Evolutionary conservation across 2,329 filamentous ascomycete species (phyloP).

Genomic region (Exserohilum rostratum): DNA sequence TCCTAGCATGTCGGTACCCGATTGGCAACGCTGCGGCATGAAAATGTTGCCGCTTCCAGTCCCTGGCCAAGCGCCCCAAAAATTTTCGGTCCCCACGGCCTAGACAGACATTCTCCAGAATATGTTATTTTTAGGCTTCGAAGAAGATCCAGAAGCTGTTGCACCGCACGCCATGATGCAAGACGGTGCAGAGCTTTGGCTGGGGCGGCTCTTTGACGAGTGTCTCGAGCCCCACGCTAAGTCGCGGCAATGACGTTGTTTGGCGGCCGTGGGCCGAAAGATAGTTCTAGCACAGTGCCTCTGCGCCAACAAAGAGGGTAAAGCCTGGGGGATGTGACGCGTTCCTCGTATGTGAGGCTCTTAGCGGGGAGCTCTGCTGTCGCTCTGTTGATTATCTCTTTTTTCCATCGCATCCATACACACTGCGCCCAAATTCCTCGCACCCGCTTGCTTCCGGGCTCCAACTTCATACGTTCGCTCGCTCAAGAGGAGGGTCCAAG

Average conservation of each 20-base stretch:
- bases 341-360: not conserved
- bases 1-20: not conserved
- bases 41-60: conserved; percentile 1
- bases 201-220: conserved; percentile 2
- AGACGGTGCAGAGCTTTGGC: not conserved
- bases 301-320: conserved; percentile 11
- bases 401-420: not conserved
- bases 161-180: conserved; percentile 1
- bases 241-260: conserved; percentile 14
- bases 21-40: conserved; percentile 5
- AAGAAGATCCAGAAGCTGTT: conserved; percentile 2
- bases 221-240: conserved; percentile 2
- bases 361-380: not conserved
- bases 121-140: conserved; percentile 7
- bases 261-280: conserved; percentile 10
- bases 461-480: conserved; percentile 8
- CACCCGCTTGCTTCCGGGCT: not conserved
- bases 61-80: not conserved
- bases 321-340: conserved; percentile 10
- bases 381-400: not conserved
- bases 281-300: conserved; percentile 9
- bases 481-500: conserved; percentile 2
- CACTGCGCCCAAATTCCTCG: not conserved
- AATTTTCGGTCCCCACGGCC: conserved; percentile 7
- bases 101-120: not conserved